Base-by-base conservation (phyloP, 2,329 filamentous ascomycete genomes). In the Talaromyces sp. region DNA sequence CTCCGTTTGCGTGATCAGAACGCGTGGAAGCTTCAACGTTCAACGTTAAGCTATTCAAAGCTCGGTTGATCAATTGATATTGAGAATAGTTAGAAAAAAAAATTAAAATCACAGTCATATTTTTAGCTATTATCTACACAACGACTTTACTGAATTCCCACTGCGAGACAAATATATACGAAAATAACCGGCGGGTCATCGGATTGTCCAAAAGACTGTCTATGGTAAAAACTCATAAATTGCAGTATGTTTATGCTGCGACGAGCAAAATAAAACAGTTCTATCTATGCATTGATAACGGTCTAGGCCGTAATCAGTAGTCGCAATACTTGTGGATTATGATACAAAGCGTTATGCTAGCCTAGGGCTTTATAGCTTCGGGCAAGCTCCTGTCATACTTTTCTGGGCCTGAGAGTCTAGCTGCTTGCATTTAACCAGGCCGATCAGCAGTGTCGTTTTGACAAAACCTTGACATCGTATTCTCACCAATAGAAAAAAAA, bases 1-100 rank as follows among this genome's bases (percentile, higher is more conserved):
- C 62, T 64, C 65, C 65, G 65, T 59, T 67, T 11, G 65, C 65
- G 65, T 67, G 65, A 67, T 65, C 59, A 42, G 30, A 15, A 49
- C 9, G 19, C 22, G 42, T 47, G n/a, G n/a, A 19, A 32, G 11
- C 10, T 30, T 9, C 42, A 22, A 7, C 42, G 22, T 47, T 17
- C 33, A 17, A 36, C 33, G 33, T 36, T 17, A 10, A 49, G 25
- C 44, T 25, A 22, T 49, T 25, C 9, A 27, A 25, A 39, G 32
- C 4, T 57, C 33, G 17, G 5, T 36, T 27, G 5, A 10, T 13
- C 32, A 11, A 13, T 33, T 39, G 22, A 44, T 27, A 15, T 39
- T 10, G 32, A 44, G 27, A 15, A 27, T 25, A 30, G n/a, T 30
- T 25, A 55, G 27, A 3, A 10, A 32, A 33, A 55, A 33, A 25